Base-by-base conservation (phyloP, 495 filamentous ascomycete species). In the Lophiotrema nucula region DNA sequence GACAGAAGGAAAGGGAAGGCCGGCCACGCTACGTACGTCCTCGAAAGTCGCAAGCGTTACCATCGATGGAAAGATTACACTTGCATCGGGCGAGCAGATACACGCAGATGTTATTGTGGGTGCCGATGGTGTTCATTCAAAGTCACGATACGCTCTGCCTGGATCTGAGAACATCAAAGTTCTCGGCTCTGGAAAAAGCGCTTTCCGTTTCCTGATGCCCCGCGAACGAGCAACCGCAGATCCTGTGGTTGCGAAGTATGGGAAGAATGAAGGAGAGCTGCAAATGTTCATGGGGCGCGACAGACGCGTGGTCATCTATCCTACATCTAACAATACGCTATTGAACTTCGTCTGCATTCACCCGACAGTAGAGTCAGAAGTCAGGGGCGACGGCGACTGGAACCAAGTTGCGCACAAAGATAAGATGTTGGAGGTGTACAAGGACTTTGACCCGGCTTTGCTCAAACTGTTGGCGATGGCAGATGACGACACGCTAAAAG, bases 301-400 rank as follows among this genome's bases (percentile, higher is more conserved):
- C 42, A 70, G 77, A 16, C 69, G 82, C 0, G 70, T 86, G 3
- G 76, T 86, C 47, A 77, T 84, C 58, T 88, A 87, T 51, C 82
- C 83, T 0, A 81, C 76, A 48, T 69, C 74, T 0, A 72, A 81
- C 48, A 81, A 81, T 52, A 69, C 76, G 42, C 23, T 79, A 10
- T 68, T 87, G 27, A 86, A 87, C 58, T 80, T 85, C 52, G 81
- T 84, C 11, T 80, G 77, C 37, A 78, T 85, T 24, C 80, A 85
- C 63, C 80, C 82, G 6, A 46, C 44, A 10, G n/a, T 25, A 12
- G 59, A 62, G 13, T 46, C 52, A 2, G 0, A 80, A 80, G 23
- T 43, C 1, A 26, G 25, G 41, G 45, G 53, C 18, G 56, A 25
- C 4, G 43, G 31, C 22, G 76, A 68, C 21, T 83, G 82, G 77